Conservation (phyloP, 2,329 filamentous ascomycete species). For the Aspergillus sp. region DNA sequence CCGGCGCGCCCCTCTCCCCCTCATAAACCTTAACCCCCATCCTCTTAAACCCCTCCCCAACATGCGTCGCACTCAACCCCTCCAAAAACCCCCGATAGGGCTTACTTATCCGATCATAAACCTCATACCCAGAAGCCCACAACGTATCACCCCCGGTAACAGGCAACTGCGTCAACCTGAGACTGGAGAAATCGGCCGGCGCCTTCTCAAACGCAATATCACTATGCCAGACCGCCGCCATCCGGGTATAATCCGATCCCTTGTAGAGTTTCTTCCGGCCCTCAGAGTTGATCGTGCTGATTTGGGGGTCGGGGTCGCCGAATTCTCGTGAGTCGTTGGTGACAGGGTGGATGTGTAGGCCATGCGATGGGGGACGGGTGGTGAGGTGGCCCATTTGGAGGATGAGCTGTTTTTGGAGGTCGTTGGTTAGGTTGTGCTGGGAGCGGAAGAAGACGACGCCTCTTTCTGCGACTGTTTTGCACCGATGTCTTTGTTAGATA, state of each 20-base stretch:
- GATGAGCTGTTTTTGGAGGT: constrained; percentile 66
- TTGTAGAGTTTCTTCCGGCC: constrained; percentile 53
- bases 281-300: constrained; percentile 65
- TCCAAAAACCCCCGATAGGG: constrained; percentile 62
- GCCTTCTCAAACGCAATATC: constrained; percentile 68
- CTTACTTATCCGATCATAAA: constrained; percentile 64
- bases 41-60: constrained; percentile 53
- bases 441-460: constrained; percentile 71
- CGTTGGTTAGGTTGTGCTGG: constrained; percentile 62
- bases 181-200: constrained; percentile 64
- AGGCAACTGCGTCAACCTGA: constrained; percentile 61
- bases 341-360: constrained; percentile 63
- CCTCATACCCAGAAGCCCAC: constrained; percentile 37
- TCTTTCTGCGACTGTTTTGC: constrained; percentile 48
- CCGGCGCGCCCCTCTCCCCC: constrained; percentile 54
- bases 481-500: no score
- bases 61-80: constrained; percentile 57
- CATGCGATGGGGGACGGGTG: constrained; percentile 60
- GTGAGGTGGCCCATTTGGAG: constrained; percentile 61
- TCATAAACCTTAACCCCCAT: constrained; percentile 44
- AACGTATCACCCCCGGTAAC: constrained; percentile 51
- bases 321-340: constrained; percentile 58
- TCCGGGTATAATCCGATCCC: constrained; percentile 14
- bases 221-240: constrained; percentile 54
- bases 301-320: constrained; percentile 60